Percentiles rank a stretch among this genome's conserved stretches.
These are phyloP conservation scores for Hemerocallis citrina DNA, from an alignment of 106 monocot species.

Conservation along the genomic window DNA sequence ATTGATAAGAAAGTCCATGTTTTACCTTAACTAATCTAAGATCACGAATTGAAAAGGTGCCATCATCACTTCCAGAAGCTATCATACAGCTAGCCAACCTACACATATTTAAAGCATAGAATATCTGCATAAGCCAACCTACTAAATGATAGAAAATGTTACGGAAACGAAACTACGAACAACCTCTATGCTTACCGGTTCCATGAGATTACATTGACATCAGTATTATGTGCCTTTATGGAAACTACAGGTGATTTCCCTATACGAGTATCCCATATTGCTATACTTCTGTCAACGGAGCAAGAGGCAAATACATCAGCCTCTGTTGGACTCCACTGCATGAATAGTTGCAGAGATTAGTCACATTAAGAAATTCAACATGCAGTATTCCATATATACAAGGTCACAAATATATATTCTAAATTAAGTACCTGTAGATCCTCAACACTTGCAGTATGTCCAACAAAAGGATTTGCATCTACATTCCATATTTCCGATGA, in stretches of 20 bases:
- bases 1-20: no score
- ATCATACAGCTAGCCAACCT: slow-evolving; percentile 88
- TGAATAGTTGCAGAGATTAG: no score
- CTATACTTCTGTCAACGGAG: slow-evolving; percentile 67
- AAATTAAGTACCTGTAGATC: slow-evolving; percentile 97
- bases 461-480: slow-evolving; percentile 71
- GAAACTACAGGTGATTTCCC: slow-evolving; percentile 68
- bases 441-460: slow-evolving; percentile 89
- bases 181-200: slow-evolving; percentile 42
- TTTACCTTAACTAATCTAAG: slow-evolving; percentile 77
- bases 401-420: no score
- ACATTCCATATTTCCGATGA: slow-evolving; percentile 77
- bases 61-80: slow-evolving; percentile 93
- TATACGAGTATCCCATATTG: slow-evolving; percentile 73
- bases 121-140: neutral
- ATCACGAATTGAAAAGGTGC: slow-evolving; percentile 70
- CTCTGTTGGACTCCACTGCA: no score
- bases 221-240: slow-evolving; percentile 64
- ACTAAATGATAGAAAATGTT: neutral
- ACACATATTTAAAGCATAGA: neutral
- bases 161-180: neutral
- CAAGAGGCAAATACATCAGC: slow-evolving; percentile 85
- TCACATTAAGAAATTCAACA: no score
- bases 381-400: no score
- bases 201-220: slow-evolving; percentile 96